These are phyloP conservation scores for Papiliotrema fonsecae DNA, from an alignment of 1,284 basidiomycete species.

Conservation along the genomic window DNA sequence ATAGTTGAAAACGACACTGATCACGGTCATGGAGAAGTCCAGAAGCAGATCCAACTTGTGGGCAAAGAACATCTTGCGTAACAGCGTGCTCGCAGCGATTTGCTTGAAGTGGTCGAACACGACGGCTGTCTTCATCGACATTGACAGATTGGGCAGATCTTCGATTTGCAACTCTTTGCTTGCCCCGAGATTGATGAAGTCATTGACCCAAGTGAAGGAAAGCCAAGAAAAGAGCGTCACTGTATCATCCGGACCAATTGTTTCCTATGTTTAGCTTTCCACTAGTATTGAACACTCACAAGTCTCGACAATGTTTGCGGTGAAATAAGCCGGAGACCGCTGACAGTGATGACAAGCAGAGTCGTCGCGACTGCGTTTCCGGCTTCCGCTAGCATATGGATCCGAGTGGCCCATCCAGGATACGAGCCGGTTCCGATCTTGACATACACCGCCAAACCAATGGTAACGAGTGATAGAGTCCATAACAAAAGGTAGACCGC, in stretches of 20 bases:
- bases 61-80: conserved; percentile 60
- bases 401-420: conserved; percentile 30
- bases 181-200: conserved; percentile 60
- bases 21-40: conserved; percentile 62
- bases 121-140: conserved; percentile 62
- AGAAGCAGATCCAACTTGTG: conserved; percentile 68
- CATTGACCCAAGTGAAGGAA: conserved; percentile 69
- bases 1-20: conserved; percentile 66
- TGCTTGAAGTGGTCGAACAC: conserved; percentile 57
- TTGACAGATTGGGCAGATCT: conserved; percentile 68
- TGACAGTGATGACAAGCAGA: conserved; percentile 19
- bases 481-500: conserved; percentile 29
- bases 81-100: conserved; percentile 51
- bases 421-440: conserved; percentile 15
- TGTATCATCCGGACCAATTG: conserved; percentile 57
- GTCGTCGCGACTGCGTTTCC: conserved; percentile 20
- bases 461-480: conserved; percentile 18
- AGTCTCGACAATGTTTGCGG: conserved; percentile 29
- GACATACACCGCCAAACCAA: conserved; percentile 27
- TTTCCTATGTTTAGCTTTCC: no score
- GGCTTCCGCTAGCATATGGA: conserved; percentile 22
- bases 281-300: conserved; percentile 15
- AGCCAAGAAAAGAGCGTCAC: conserved; percentile 73
- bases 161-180: conserved; percentile 60
- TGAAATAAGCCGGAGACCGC: conserved; percentile 31